phyloP scores from a whole-genome alignment of 768 basidiomycete species.

The Amanita jacksonii region DNA sequence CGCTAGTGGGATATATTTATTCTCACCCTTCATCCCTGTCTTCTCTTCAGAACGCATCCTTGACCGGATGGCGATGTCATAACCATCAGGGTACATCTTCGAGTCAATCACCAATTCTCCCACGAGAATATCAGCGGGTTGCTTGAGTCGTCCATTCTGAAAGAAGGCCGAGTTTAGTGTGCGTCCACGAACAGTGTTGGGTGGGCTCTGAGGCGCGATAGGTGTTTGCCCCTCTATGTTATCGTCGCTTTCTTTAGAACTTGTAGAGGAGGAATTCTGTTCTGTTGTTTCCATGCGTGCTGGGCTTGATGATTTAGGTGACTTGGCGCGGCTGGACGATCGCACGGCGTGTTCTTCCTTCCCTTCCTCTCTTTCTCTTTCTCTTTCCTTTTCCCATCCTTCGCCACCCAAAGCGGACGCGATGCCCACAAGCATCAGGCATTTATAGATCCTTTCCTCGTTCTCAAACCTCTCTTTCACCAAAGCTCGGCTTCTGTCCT shows the following conservation, averaged over 20 bases:
- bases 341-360: neutral
- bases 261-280: neutral
- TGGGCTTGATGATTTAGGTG: constrained; percentile 14
- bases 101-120: constrained; percentile 77
- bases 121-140: constrained; percentile 61
- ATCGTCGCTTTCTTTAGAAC: neutral
- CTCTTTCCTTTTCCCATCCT: constrained; percentile 7
- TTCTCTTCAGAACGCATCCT: constrained; percentile 26
- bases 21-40: constrained; percentile 14
- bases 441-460: constrained; percentile 40
- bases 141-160: constrained; percentile 41
- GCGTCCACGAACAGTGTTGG: constrained; percentile 18
- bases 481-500: constrained; percentile 49
- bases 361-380: neutral
- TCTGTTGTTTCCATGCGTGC: constrained; percentile 2
- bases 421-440: constrained; percentile 39
- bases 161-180: constrained; percentile 53
- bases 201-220: neutral
- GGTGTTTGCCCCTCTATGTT: neutral
- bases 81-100: constrained; percentile 72
- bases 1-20: constrained; percentile 26
- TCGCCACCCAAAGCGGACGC: constrained; percentile 11
- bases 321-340: constrained; percentile 1
- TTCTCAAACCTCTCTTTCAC: constrained; percentile 46
- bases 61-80: constrained; percentile 41